phyloP scores from a whole-genome alignment of 2,329 filamentous ascomycete species.

The Zasmidium angulare region DNA sequence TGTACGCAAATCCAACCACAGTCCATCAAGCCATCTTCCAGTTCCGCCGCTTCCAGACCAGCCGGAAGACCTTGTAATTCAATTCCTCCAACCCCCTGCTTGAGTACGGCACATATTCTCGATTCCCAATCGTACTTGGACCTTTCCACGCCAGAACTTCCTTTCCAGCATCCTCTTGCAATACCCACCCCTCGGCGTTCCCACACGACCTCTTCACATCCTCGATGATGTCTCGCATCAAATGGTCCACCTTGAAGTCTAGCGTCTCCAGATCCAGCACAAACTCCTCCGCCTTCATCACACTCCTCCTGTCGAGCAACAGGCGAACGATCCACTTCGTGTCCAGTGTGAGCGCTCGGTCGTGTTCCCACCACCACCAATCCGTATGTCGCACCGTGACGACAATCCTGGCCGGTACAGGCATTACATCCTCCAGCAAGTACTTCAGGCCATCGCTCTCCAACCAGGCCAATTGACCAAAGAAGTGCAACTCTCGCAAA shows the following conservation, averaged over 20 bases:
- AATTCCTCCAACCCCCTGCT: not conserved
- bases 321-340: not conserved
- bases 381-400: constrained; percentile 13
- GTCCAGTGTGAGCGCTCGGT: not conserved
- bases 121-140: constrained; percentile 3
- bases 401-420: constrained; percentile 3
- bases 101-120: not conserved
- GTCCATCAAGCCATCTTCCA: not conserved
- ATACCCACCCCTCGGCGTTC: not conserved
- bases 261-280: constrained; percentile 13
- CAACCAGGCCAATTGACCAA: constrained; percentile 5
- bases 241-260: constrained; percentile 1
- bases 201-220: not conserved
- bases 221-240: constrained; percentile 1
- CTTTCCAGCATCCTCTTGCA: not conserved
- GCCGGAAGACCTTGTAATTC: not conserved
- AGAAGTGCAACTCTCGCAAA: not conserved
- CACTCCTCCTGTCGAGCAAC: not conserved
- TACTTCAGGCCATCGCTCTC: not conserved
- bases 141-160: constrained; percentile 4
- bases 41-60: not conserved
- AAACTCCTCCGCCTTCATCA: not conserved
- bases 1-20: not conserved
- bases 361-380: constrained; percentile 12
- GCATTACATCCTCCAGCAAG: not conserved